phyloP scores from a whole-genome alignment of 306 rosid species.

The Gastrolobium bilobum region DNA sequence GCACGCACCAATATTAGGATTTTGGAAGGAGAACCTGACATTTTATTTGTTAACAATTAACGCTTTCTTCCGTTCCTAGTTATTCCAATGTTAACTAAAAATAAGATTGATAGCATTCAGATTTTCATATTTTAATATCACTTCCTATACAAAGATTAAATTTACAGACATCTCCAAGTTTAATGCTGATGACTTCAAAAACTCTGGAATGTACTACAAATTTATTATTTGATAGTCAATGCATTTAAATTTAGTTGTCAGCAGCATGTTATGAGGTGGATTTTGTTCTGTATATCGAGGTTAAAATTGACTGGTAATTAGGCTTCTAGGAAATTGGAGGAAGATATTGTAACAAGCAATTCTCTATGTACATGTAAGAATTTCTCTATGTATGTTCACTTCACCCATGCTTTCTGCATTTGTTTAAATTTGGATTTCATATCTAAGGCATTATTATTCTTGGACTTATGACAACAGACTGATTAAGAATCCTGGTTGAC shows the following conservation, averaged over 20 bases:
- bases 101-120: constrained; percentile 36
- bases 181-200: constrained; percentile 19
- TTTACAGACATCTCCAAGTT: constrained; percentile 16
- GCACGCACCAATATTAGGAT: neutral
- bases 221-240: constrained; percentile 28
- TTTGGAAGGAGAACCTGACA: constrained; percentile 32
- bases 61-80: constrained; percentile 20
- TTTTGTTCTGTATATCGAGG: neutral
- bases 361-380: neutral
- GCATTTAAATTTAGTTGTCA: constrained; percentile 38
- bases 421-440: constrained; percentile 32
- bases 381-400: constrained; percentile 20
- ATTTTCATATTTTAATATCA: constrained; percentile 23
- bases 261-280: constrained; percentile 29
- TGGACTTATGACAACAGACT: constrained; percentile 34
- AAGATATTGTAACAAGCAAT: constrained; percentile 23
- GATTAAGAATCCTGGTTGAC: constrained; percentile 44
- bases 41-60: neutral
- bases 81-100: constrained; percentile 34
- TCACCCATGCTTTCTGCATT: constrained; percentile 9
- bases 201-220: neutral
- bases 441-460: constrained; percentile 32
- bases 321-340: neutral
- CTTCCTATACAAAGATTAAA: constrained; percentile 18
- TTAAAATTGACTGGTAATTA: constrained; percentile 22